Base-by-base conservation (phyloP, 2,329 filamentous ascomycete species). In the Ceratocystis destructans region DNA sequence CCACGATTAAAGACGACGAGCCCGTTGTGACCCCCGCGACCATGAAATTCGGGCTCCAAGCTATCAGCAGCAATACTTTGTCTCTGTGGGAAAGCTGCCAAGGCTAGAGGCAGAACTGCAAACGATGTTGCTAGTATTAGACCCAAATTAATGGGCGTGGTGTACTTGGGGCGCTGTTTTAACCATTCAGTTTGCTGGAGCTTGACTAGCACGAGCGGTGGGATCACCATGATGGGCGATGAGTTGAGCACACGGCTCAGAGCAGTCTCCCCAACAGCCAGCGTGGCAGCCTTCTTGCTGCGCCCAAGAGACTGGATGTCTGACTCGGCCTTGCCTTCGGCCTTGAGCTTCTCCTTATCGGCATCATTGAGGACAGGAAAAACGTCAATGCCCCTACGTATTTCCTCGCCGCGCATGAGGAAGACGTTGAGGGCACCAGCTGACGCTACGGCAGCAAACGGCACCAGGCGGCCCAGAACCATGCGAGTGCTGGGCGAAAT, bases 1-100 rank as follows among this genome's bases (percentile, higher is more conserved):
- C 94, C 94, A 72, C 94, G 84, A 76, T 99, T 97, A 77, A 99
- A 97, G 74, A 95, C 90, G n/a, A 99, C 89, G 79, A 90, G 80
- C 0, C 89, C 92, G 65, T 83, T 83, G 69, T 87, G 83, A 0
- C 92, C 93, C 41, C 90, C 92, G 66, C 83, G 83, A 5, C 85
- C 87, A 77, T 87, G 87, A 75, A 99, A 97, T 76, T 96, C 89
- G 69, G 87, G 80, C 80, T 97, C 94, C 66, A 99, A 77, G 63
- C 79, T 85, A 37, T 83, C 82, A 0, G 88, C 91, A 69, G 81
- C 83, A 53, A 97, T 88, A 69, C 84, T 83, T 79, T 99, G 90
- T 70, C 91, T 82, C 78, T 96, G 92, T 3, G 94, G 94, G 77
- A 99, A 99, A 1, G 90, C 90, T 7, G 87, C 94, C 64, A 99